Evolutionary conservation across 192 early-diverging fungal species (phyloP).

Genomic region (Spizellomyces sp.): DNA sequence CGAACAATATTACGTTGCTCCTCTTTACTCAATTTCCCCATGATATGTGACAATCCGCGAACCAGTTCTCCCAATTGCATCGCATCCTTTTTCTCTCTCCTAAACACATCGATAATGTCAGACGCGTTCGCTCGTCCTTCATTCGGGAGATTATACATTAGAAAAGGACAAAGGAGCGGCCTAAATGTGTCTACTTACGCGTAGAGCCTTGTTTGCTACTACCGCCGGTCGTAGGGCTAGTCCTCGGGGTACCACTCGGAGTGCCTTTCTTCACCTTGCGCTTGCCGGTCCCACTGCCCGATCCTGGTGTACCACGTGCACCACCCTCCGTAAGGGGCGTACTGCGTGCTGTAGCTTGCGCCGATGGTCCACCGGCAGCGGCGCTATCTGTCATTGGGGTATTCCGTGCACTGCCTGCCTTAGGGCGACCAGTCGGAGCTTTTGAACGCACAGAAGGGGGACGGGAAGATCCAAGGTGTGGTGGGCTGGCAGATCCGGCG

Average conservation of each 20-base stretch:
- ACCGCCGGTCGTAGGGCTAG: neutral
- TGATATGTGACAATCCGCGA: neutral
- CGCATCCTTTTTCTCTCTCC: neutral
- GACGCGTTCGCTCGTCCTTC: neutral
- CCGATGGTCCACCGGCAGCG: neutral
- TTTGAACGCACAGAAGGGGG: slow-evolving; percentile 21
- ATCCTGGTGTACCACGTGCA: neutral
- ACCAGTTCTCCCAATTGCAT: slow-evolving; percentile 1
- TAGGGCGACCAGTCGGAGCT: slow-evolving; percentile 14
- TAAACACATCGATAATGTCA: neutral
- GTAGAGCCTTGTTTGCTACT: too few relatives aligned
- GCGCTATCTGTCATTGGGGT: neutral
- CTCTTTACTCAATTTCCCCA: neutral
- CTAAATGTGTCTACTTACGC: too few relatives aligned
- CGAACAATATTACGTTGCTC: neutral
- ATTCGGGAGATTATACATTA: too few relatives aligned
- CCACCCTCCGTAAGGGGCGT: neutral
- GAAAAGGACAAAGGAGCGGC: too few relatives aligned
- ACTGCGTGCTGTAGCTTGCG: neutral
- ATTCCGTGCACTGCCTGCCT: neutral
- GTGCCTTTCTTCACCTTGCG: neutral
- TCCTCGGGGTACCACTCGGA: neutral
- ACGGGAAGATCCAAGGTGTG: slow-evolving; percentile 3
- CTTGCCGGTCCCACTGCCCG: neutral
- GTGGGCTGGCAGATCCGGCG: slow-evolving; percentile 11